Base-by-base conservation (phyloP, 805 yeast species). In the Sugiyamaella americana region DNA sequence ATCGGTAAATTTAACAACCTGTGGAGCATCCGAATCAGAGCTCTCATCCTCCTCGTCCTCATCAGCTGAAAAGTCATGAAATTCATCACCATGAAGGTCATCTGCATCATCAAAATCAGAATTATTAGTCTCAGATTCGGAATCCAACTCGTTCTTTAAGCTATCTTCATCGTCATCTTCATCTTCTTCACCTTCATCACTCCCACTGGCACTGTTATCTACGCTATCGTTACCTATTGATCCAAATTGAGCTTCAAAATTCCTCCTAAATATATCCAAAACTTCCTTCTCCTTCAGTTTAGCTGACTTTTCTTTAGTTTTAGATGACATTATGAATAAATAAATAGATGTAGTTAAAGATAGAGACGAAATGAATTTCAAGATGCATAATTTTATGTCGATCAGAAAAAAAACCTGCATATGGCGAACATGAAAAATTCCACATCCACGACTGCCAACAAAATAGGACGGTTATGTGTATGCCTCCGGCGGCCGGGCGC, bases 191-290 rank as follows among this genome's bases (percentile, higher is more conserved):
- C 37, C 46, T 11, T 20, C 40, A 1, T 49, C 48, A 17, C 37
- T 38, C 2, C 47, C 49, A n/a, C 24, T 26, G n/a, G 47, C 51
- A 37, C 36, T 48, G 1, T 47, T 53, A 8, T 44, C 49, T 10
- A 40, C 49, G n/a, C n/a, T n/a, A 5, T 21, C 5, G 11, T 30
- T 38, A 4, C 16, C 18, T 1, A 51, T 45, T 6, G 40, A 39
- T 2, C 56, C 57, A 47, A 66, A 67, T 51, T 65, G 67, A 17
- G 58, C 54, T 46, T 66, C 71, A 43, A 66, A 66, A 11, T 61
- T 57, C 23, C 55, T 54, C 40, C 51, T 45, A 16, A 65, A 45
- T 11, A 45, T 38, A 16, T 54, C 49, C 43, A 48, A 44, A 4
- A 29, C 26, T 21, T 26, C 32, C 13, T 26, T 26, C 32, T 26